phyloP scores from a whole-genome alignment of 2,329 filamentous ascomycete species.

The Penicillium sclerotigenum region DNA sequence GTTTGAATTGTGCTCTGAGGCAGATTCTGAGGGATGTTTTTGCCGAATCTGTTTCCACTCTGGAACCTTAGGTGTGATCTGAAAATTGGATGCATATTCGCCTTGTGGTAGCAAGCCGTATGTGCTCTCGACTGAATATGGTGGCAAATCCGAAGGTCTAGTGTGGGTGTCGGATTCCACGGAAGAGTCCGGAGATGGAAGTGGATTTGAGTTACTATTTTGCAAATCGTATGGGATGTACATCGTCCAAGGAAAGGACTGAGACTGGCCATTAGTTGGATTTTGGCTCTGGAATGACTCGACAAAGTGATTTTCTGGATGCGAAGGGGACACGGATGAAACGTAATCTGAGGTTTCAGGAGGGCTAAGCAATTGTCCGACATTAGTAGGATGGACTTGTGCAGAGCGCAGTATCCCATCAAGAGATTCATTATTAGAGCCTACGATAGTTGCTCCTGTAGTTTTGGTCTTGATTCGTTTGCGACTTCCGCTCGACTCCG shows the following conservation, averaged over 20 bases:
- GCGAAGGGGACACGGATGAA: neutral
- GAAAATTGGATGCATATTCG: neutral
- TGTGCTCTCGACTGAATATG: neutral
- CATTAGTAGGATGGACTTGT: neutral
- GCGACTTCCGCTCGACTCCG: conserved; percentile 1
- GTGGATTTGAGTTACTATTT: neutral
- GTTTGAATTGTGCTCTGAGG: neutral
- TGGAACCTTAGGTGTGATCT: neutral
- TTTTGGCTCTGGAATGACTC: neutral
- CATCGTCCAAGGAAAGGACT: neutral
- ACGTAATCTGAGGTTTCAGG: neutral
- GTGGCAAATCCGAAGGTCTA: neutral
- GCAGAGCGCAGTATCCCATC: conserved; percentile 3
- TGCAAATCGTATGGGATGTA: neutral
- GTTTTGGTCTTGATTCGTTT: neutral
- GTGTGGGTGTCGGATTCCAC: neutral
- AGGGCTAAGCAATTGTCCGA: neutral
- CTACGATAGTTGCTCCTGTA: neutral
- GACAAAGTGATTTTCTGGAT: neutral
- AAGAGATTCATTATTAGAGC: neutral
- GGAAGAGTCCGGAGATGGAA: neutral
- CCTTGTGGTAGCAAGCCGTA: neutral
- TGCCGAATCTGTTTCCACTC: neutral
- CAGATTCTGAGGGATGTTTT: neutral
- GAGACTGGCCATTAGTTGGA: neutral